phyloP scores from a whole-genome alignment of 139 green algal genomes.

The Pedinophyceae sp. region DNA sequence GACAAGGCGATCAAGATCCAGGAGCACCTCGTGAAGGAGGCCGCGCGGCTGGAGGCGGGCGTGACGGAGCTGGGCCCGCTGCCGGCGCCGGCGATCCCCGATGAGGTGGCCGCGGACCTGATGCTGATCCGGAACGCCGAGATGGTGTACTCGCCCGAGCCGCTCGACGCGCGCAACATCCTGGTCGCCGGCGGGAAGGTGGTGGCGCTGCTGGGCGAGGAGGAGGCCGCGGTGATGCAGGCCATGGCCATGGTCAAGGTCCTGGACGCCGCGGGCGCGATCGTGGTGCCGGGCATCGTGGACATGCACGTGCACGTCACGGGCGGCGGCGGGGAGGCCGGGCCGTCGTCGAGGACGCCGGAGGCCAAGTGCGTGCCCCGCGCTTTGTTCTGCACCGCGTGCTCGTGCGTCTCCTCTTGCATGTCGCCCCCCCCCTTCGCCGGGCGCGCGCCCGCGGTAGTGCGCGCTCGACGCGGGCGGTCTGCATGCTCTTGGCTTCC shows the following conservation, averaged over 20 bases:
- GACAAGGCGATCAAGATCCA: not conserved
- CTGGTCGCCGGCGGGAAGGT: not conserved
- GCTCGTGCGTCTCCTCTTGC: no score
- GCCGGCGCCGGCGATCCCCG: not conserved
- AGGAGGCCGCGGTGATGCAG: not conserved
- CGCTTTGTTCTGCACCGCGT: no score
- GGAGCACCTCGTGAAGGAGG: not conserved
- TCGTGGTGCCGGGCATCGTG: constrained; percentile 14
- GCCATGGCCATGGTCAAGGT: not conserved
- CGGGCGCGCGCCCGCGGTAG: no score
- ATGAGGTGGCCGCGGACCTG: no score
- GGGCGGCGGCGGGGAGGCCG: constrained; percentile 13
- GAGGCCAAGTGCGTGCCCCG: no score
- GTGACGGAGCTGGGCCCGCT: no score
- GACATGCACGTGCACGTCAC: constrained; percentile 23
- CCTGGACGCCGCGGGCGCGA: not conserved
- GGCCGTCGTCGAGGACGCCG: constrained; percentile 13
- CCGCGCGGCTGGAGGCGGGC: not conserved
- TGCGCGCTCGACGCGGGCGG: no score
- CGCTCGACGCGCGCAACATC: not conserved
- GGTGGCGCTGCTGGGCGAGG: not conserved
- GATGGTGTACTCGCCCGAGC: not conserved
- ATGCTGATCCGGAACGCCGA: not conserved
- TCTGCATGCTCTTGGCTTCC: no score
- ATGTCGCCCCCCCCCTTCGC: no score